Evolutionary conservation across 2,329 filamentous ascomycete species (phyloP).

Genomic region (Triangularia setosa): DNA sequence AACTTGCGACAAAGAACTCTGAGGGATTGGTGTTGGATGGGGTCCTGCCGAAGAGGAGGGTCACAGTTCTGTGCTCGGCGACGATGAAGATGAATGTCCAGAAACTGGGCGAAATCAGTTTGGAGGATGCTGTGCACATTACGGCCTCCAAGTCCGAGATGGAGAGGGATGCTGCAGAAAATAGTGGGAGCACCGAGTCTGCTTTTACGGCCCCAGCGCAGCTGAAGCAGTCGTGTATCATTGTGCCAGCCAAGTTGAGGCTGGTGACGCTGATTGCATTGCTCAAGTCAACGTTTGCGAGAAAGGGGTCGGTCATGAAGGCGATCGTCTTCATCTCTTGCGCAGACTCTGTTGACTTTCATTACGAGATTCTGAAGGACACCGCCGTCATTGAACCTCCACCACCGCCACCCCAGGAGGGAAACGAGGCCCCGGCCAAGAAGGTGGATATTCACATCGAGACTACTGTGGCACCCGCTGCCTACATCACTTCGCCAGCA

Average conservation of each 20-base stretch:
- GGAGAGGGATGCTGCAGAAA: constrained; percentile 40
- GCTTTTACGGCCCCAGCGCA: constrained; percentile 83
- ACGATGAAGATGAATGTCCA: constrained; percentile 99
- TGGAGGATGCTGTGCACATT: constrained; percentile 88
- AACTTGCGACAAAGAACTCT: constrained; percentile 55
- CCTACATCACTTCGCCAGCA: constrained; percentile 68
- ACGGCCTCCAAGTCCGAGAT: constrained; percentile 58
- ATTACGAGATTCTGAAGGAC: constrained; percentile 74
- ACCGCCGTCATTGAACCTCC: constrained; percentile 30
- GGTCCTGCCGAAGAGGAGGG: constrained; percentile 68
- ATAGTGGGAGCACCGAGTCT: constrained; percentile 44
- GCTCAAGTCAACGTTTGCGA: constrained; percentile 80
- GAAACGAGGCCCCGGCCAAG: constrained; percentile 23
- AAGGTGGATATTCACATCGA: constrained; percentile 29
- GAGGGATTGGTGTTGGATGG: constrained; percentile 56
- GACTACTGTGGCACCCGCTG: constrained; percentile 63
- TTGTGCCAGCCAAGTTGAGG: constrained; percentile 84
- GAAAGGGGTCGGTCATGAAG: constrained; percentile 91
- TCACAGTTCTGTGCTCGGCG: constrained; percentile 89
- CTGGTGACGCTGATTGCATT: constrained; percentile 82
- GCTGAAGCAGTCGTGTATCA: constrained; percentile 84
- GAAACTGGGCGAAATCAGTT: constrained; percentile 85
- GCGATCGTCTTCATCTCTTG: constrained; percentile 96
- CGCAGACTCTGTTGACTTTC: constrained; percentile 94
- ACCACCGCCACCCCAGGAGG: constrained; percentile 13